Evolutionary conservation across 2,329 filamentous ascomycete species (phyloP).

Genomic region (Exophiala calicioides): DNA sequence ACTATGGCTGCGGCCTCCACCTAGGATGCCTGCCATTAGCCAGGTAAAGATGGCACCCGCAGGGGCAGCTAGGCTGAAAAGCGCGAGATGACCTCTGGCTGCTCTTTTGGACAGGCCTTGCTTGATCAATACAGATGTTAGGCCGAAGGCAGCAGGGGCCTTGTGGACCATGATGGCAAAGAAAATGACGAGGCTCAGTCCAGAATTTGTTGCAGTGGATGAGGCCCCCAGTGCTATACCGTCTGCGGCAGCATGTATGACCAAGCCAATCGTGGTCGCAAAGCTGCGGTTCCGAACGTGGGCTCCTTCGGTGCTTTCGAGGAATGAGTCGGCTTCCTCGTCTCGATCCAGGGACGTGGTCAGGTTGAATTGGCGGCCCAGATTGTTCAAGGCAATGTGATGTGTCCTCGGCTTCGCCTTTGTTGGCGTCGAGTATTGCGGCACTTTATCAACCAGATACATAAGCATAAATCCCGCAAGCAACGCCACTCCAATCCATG

Average conservation of each 20-base stretch:
- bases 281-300: conserved; percentile 56
- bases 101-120: conserved; percentile 87
- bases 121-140: conserved; percentile 86
- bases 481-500: conserved; percentile 82
- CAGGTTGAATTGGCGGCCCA: conserved; percentile 59
- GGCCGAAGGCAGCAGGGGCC: conserved; percentile 89
- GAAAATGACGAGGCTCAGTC: conserved; percentile 88
- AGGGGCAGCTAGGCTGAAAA: conserved; percentile 90
- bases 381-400: conserved; percentile 84
- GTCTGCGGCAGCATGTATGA: conserved; percentile 93
- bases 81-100: conserved; percentile 78
- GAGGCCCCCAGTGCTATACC: conserved; percentile 95
- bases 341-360: conserved; percentile 43
- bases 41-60: conserved; percentile 83
- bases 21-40: conserved; percentile 72
- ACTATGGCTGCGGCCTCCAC: conserved; percentile 50
- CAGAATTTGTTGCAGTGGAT: conserved; percentile 69
- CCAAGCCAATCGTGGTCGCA: conserved; percentile 88
- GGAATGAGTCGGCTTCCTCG: conserved; percentile 43
- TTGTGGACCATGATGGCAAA: conserved; percentile 97
- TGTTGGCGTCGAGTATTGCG: conserved; percentile 68
- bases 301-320: conserved; percentile 60
- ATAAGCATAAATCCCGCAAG: conserved; percentile 90
- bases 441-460: conserved; percentile 90
- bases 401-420: conserved; percentile 68